Base-by-base conservation (phyloP, 169 alveolate genomes). In the Perkinsus marinus region DNA sequence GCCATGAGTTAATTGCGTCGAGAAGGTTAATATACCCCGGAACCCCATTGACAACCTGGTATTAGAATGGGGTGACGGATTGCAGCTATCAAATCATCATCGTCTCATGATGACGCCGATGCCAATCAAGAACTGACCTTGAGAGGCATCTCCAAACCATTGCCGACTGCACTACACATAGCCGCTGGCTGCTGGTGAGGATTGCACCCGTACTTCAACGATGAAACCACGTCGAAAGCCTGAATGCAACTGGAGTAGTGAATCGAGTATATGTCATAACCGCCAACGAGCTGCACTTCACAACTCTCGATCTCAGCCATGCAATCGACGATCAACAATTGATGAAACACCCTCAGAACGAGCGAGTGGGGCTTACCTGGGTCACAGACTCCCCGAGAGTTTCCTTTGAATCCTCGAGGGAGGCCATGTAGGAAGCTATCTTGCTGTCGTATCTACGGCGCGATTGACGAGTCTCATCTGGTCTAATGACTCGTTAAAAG, bases 181-280 rank as follows among this genome's bases (percentile, higher is more conserved):
- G 93, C 93, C 0, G 95, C 95, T 10, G 95, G 95, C 46, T 47
- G 91, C 68, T 93, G 95, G 38, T 93, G 95, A 41, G 95, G 95
- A 43, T 93, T 93, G 93, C 95, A 93, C 13, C 95, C 95, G 68
- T 93, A 93, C 91, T 90, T 92, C 39, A 46, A 79, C 26, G 91
- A 39, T 7, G 79, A 13, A 16, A 57, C 79, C 5, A 57, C 22
- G 79, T 57, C 79, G 79, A 57, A 57, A 16, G 79, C 79, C 79
- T 57, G 79, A 57, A 26, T 19, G 22, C 36, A 57, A 57, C 37
- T 6, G 79, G 22, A 57, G 9, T 0, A 19, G n/a, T n/a, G n/a
- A n/a, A n/a, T n/a, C n/a, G n/a, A n/a, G n/a, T n/a, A n/a, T n/a
- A n/a, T n/a, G n/a, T n/a, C n/a, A n/a, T n/a, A n/a, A n/a, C n/a